These are phyloP conservation scores for Camelina neglecta DNA, from an alignment of 345 rosid genomes.

Conservation along the genomic window DNA sequence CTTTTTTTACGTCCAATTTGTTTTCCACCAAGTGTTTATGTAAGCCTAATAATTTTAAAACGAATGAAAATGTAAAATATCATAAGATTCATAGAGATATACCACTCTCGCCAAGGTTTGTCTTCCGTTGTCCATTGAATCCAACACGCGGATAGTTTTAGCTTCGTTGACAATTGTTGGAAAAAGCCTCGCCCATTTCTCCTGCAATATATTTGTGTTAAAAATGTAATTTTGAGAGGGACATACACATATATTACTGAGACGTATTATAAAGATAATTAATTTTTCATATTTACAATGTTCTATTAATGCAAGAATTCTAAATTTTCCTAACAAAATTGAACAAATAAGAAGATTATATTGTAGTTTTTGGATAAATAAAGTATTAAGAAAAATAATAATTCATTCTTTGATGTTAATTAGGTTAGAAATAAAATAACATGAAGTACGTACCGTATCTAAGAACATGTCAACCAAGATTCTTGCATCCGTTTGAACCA, in stretches of 20 bases:
- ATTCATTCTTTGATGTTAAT: background rate
- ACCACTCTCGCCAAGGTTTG: constrained; percentile 62
- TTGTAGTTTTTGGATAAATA: too few species aligned
- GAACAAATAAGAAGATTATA: too few species aligned
- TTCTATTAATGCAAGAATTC: background rate
- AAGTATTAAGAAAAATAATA: background rate
- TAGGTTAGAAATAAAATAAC: background rate
- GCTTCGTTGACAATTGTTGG: constrained; percentile 69
- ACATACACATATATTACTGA: background rate
- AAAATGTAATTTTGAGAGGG: background rate
- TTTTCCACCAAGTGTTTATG: background rate
- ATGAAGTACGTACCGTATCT: constrained; percentile 51
- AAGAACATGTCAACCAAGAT: constrained; percentile 56
- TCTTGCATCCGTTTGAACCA: constrained; percentile 51
- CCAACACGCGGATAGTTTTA: constrained; percentile 54
- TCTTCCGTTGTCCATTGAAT: constrained; percentile 43
- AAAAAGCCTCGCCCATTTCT: constrained; percentile 65
- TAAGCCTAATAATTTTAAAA: background rate
- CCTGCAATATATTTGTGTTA: constrained; percentile 45
- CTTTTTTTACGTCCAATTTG: background rate
- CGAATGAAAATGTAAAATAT: background rate
- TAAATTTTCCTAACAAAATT: too few species aligned
- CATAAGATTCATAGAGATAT: background rate
- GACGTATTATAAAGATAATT: background rate
- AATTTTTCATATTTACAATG: background rate